These are phyloP conservation scores for Sporothrix pseudoabietina DNA, from an alignment of 2,329 filamentous ascomycete species.

Conservation along the genomic window DNA sequence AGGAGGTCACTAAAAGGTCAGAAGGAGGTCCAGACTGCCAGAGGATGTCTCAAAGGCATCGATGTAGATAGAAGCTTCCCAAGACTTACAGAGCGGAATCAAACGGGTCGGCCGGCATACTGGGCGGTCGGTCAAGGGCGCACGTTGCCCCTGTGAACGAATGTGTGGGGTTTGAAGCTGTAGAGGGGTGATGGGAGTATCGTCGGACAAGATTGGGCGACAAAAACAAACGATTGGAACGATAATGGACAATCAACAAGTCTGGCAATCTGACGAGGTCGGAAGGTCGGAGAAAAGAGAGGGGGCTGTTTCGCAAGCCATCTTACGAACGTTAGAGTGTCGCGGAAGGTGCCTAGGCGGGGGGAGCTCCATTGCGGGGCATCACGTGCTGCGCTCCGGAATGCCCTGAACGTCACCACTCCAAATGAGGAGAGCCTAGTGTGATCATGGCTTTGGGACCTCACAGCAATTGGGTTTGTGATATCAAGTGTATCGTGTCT, in stretches of 20 bases:
- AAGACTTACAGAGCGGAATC: conserved; percentile 72
- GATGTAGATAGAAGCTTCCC: not conserved
- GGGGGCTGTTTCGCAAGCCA: conserved; percentile 4
- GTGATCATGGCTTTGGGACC: not conserved
- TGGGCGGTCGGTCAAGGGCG: conserved; percentile 24
- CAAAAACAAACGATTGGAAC: not conserved
- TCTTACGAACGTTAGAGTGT: not conserved
- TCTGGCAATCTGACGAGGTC: not conserved
- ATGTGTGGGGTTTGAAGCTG: conserved; percentile 9
- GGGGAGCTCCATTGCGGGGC: conserved; percentile 17
- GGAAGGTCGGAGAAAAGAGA: conserved; percentile 4
- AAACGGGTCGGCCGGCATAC: conserved; percentile 61
- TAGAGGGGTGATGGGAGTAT: not conserved
- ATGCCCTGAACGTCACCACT: not conserved
- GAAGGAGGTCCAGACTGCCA: not conserved
- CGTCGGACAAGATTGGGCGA: not conserved
- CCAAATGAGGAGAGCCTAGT: not conserved
- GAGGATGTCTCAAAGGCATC: not conserved
- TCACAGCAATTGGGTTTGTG: no score
- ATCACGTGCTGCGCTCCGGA: conserved; percentile 22
- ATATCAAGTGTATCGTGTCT: no score
- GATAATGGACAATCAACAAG: not conserved
- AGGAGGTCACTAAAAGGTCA: conserved; percentile 77
- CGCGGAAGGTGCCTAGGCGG: conserved; percentile 9
- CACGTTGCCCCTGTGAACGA: conserved; percentile 13